Base-by-base conservation (phyloP, 2,329 filamentous ascomycete species). In the Fusarium lateritium region DNA sequence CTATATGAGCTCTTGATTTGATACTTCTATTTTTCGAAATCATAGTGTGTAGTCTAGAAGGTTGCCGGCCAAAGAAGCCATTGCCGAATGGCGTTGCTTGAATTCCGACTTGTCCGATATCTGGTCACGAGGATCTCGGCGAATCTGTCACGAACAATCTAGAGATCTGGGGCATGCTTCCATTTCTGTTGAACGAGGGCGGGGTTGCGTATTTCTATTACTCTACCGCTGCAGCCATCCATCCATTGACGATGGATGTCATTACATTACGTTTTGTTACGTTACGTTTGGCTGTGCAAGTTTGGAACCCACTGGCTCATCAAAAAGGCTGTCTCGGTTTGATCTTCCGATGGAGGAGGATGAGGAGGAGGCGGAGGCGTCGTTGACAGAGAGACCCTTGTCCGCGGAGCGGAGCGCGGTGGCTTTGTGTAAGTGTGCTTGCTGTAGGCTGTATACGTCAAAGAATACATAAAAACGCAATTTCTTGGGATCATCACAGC, bases 221-320 rank as follows among this genome's bases (percentile, higher is more conserved):
- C 71, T 66, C 44, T 69, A 61, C 62, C 59, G 56, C 53, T 71
- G 65, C 70, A 72, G 68, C 69, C 57, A 69, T 24, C 42, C 53
- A 65, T 65, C 47, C 62, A 45, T 36, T 49, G 44, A 64, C 28
- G 14, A 49, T 50, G 51, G 28, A 61, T 65, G 61, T 34, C 39
- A 65, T 65, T 55, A 55, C 43, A 65, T 65, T 65, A 65, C 62
- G 50, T 77, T 77, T 77, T 74, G 70, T 74, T 77, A 62, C 63
- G 58, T 68, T 65, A 54, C 55, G 47, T 62, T 74, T 59, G 57
- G 58, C 43, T 65, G 26, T 38, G 46, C 45, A 42, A 54, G 14
- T 34, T 14, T 56, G 34, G 38, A 55, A 55, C 26, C 42, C 52
- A 53, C 60, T 50, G 39, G 47, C 53, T 62, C 46, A 53, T 42